Conservation (phyloP, 176 grass and related monocot genomes). For the Carex scoparia region DNA sequence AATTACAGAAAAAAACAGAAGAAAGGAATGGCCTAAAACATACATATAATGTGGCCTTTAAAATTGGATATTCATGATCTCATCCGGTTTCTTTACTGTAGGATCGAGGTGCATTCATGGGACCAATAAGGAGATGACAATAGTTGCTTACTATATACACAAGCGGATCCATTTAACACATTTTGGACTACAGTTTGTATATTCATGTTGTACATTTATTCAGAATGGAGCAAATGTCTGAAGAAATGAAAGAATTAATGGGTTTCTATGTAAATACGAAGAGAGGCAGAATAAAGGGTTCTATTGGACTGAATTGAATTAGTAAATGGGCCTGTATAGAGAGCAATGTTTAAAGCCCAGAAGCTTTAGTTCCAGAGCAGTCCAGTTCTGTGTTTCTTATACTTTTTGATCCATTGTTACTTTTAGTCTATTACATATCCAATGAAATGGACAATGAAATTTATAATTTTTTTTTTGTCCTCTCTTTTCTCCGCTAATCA, state of each 20-base stretch:
- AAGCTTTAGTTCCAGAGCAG: not conserved
- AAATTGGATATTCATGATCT: not conserved
- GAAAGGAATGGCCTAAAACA: not conserved
- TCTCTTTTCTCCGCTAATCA: no score
- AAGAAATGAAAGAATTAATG: not conserved
- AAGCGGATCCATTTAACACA: not conserved
- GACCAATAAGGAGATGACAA: not conserved
- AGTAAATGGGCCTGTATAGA: not conserved
- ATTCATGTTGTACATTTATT: not conserved
- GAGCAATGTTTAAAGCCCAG: not conserved
- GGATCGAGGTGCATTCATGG: not conserved
- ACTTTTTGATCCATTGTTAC: not conserved
- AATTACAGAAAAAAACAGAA: not conserved
- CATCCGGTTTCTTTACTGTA: not conserved
- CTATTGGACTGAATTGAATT: not conserved
- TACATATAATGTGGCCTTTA: not conserved
- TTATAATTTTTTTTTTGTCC: no score
- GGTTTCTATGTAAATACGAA: not conserved
- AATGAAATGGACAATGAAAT: no score
- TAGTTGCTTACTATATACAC: not conserved
- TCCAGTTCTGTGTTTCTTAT: no score
- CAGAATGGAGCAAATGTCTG: not conserved
- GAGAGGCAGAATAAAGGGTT: not conserved
- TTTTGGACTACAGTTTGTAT: not conserved
- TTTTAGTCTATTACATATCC: not conserved